Conservation (phyloP, 2,329 filamentous ascomycete species). For the Macrophomina pseudophaseolina region DNA sequence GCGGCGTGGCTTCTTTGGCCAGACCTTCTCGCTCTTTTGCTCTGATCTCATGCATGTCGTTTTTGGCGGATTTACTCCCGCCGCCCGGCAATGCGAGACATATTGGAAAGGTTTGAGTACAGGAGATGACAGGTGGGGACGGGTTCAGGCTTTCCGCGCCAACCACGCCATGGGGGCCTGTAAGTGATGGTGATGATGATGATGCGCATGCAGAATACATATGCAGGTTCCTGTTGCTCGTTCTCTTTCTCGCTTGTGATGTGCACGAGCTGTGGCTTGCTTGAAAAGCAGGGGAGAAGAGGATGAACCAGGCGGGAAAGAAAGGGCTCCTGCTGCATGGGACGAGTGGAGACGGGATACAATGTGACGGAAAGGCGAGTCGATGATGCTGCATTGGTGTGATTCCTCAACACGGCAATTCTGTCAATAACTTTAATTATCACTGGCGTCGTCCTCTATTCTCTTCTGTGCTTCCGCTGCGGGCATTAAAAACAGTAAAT, state of each 20-base stretch:
- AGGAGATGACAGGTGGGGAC: neutral
- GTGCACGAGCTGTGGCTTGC: neutral
- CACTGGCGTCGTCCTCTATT: neutral
- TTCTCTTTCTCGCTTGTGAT: neutral
- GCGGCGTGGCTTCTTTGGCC: neutral
- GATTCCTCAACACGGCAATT: neutral
- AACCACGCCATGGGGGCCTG: neutral
- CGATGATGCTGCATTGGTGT: neutral
- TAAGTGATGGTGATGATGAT: neutral
- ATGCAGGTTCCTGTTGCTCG: neutral
- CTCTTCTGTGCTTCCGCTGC: neutral
- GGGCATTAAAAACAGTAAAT: constrained; percentile 8
- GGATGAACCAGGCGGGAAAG: neutral
- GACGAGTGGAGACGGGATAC: neutral
- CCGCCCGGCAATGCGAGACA: constrained; percentile 19
- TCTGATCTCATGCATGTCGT: neutral
- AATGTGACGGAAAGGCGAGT: neutral
- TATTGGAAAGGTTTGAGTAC: neutral
- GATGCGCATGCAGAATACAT: constrained; percentile 15
- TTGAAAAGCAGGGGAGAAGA: neutral
- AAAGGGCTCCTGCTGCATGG: neutral
- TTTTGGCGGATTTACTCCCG: neutral
- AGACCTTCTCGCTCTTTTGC: neutral
- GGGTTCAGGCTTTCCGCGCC: neutral
- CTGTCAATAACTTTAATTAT: neutral